Evolutionary conservation across 2,329 filamentous ascomycete species (phyloP), one percentile per base, ranked within the genome.

Genomic region (Aspergillus niger): DNA sequence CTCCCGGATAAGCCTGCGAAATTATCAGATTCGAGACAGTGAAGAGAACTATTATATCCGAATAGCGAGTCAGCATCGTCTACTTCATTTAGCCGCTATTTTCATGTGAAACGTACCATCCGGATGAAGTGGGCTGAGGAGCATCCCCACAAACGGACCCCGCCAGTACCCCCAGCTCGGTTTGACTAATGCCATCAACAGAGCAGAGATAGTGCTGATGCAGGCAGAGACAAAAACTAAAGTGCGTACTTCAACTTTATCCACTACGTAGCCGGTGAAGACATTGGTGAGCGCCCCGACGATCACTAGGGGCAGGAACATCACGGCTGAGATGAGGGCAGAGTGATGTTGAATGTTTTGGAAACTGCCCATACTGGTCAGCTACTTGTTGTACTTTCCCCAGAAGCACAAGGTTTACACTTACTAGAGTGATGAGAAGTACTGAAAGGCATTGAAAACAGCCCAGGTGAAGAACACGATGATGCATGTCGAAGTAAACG

Each of bases 401-500:
- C 4, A 15, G 11, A 20, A 24, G 13, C 3, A 13, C 11, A 30
- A 2, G 1, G 20, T 48, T 8, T 39, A 41, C 20, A 30, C 59
- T 11, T 54, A 61, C 59, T 61, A 61, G 15, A 61, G 32, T 2
- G 49, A 53, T 5, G 59, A 44, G 17, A 62, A 62, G 8, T 62
- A 62, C 63, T 85, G 82, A 65, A 83, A 76, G 0, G 75, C 75
- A 50, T 82, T 81, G 5, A 81, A 61, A 0, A 81, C 79, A 0
- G 78, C 81, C 59, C 74, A 81, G 0, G 81, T 77, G 3, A 85
- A 62, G 4, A 81, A 69, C 1, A 85, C 76, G 4, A 78, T 82
- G 3, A 81, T 65, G 66, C 86, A 89, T 20, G 86, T 81, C 26
- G 75, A 79, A 0, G 83, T 81, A 65, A 89, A 89, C 2, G 82